phyloP scores from a whole-genome alignment of 495 filamentous ascomycete genomes.

The Aspergillus baeticus region DNA sequence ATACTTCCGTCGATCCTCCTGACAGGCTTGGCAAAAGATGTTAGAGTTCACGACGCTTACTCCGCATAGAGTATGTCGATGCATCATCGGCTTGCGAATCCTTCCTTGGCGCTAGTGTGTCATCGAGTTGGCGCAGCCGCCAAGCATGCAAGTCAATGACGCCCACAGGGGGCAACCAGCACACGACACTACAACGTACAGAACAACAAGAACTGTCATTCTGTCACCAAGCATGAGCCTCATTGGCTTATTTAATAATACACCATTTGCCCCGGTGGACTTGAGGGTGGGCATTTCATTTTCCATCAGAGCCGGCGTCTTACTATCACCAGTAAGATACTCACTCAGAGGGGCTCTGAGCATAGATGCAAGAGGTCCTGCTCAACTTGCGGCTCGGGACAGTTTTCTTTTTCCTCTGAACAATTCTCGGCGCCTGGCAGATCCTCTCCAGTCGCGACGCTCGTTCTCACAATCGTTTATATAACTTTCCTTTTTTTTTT shows the following conservation, averaged over 20 bases:
- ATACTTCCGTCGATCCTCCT: background rate
- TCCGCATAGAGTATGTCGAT: background rate
- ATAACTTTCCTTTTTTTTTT: too few species aligned
- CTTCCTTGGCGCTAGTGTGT: conserved; percentile 31
- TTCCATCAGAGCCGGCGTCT: too few species aligned
- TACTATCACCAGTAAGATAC: conserved; percentile 34
- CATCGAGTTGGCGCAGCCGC: conserved; percentile 15
- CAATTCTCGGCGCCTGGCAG: too few species aligned
- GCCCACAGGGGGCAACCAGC: background rate
- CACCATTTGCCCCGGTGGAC: conserved; percentile 18
- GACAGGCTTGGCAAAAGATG: background rate
- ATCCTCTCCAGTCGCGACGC: too few species aligned
- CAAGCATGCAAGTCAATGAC: conserved; percentile 20
- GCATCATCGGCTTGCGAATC: conserved; percentile 13
- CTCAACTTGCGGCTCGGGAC: conserved; percentile 42
- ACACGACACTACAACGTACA: background rate
- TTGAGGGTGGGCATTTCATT: background rate
- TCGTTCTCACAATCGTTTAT: too few species aligned
- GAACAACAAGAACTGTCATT: background rate
- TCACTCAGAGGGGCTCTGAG: conserved; percentile 35
- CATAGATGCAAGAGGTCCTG: conserved; percentile 42
- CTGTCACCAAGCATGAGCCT: background rate
- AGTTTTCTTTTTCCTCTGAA: conserved; percentile 1
- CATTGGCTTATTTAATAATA: background rate
- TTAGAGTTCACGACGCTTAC: background rate